Conservation (phyloP, 106 monocot species). For the Dendrobium catenatum region DNA sequence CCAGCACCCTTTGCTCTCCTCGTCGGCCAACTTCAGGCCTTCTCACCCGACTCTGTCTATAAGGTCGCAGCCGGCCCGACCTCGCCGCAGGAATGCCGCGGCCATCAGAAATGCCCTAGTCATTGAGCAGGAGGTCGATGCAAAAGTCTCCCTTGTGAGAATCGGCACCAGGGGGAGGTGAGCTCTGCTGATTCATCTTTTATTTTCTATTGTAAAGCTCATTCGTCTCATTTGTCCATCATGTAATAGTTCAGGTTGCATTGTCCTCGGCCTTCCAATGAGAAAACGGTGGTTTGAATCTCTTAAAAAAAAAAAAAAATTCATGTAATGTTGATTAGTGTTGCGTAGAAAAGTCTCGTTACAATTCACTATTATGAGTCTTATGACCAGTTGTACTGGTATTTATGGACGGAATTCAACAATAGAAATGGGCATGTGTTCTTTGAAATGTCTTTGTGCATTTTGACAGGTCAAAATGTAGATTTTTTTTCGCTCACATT, state of each 20-base stretch:
- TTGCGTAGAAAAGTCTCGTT: too few species aligned
- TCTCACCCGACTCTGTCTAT: slow-evolving; percentile 5
- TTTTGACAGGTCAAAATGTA: too few species aligned
- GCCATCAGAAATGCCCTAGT: slow-evolving; percentile 42
- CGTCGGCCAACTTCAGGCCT: slow-evolving; percentile 8
- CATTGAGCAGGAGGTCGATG: slow-evolving; percentile 60
- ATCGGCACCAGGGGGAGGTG: slow-evolving; percentile 98
- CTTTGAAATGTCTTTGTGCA: too few species aligned
- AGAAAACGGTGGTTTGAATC: neutral
- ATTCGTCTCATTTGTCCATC: neutral
- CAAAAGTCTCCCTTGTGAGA: slow-evolving; percentile 67
- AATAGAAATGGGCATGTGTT: too few species aligned
- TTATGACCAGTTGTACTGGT: too few species aligned
- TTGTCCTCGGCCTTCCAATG: neutral
- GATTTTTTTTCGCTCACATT: too few species aligned
- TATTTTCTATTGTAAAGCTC: neutral
- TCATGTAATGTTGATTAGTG: too few species aligned
- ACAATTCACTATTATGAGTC: too few species aligned
- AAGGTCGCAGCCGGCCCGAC: neutral
- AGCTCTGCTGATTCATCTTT: slow-evolving; percentile 9
- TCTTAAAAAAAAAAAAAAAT: neutral
- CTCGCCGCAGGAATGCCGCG: slow-evolving; percentile 16
- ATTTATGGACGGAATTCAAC: too few species aligned
- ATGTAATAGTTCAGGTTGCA: neutral
- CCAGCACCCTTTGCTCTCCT: slow-evolving; percentile 24